Evolutionary conservation across 2,329 filamentous ascomycete genomes (phyloP).

Genomic region (Colletotrichum costaricense): DNA sequence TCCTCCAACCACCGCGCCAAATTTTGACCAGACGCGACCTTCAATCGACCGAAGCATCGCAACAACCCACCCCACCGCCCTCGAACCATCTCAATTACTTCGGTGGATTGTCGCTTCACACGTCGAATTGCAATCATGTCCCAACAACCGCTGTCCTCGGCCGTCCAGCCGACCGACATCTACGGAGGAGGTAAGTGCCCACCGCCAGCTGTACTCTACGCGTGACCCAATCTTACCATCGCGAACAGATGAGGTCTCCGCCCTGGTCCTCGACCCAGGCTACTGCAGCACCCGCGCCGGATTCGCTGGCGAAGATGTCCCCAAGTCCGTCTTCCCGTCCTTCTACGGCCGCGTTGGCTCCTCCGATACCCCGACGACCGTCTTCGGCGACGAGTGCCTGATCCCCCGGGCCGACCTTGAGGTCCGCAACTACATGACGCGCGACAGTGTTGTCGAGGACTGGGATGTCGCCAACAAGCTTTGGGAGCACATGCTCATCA

Average conservation of each 20-base stretch:
- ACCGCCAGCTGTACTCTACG: constrained; percentile 21
- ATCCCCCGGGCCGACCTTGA: constrained; percentile 81
- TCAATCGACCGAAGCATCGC: constrained; percentile 26
- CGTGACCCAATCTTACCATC: constrained; percentile 8
- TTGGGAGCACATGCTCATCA: constrained; percentile 94
- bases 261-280: constrained; percentile 94
- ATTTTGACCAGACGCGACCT: constrained; percentile 27
- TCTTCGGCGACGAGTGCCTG: constrained; percentile 93
- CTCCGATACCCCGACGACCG: constrained; percentile 61
- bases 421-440: constrained; percentile 91
- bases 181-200: constrained; percentile 68
- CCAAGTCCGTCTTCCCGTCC: constrained; percentile 91
- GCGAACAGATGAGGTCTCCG: constrained; percentile 89
- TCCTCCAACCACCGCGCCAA: constrained; percentile 33
- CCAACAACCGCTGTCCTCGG: constrained; percentile 65
- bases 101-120: constrained; percentile 20
- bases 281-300: constrained; percentile 92
- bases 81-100: constrained; percentile 17
- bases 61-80: constrained; percentile 14
- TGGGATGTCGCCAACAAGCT: constrained; percentile 92
- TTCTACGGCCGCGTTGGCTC: constrained; percentile 79
- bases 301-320: constrained; percentile 97
- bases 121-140: constrained; percentile 56
- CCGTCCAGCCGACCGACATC: constrained; percentile 70
- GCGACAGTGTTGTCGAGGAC: constrained; percentile 91